Conservation (phyloP, 129 eudicot species). For the Erigeron canadensis region DNA sequence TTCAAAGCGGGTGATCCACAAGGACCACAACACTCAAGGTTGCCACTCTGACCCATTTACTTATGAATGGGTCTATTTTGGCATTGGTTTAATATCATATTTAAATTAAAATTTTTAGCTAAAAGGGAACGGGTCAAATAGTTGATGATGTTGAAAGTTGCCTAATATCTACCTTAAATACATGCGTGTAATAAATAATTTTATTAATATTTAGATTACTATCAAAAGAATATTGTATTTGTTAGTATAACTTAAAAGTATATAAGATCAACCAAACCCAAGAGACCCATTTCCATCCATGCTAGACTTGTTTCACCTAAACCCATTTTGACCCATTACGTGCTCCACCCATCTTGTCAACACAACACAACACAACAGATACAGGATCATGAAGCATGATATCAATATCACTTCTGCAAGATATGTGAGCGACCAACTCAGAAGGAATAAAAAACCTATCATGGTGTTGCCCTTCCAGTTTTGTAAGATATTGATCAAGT, state of each 20-base stretch:
- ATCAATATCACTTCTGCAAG: neutral
- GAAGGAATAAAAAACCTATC: slow-evolving; percentile 43
- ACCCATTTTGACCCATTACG: neutral
- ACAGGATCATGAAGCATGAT: neutral
- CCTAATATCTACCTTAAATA: too few relatives aligned
- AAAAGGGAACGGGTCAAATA: too few relatives aligned
- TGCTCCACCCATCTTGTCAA: slow-evolving; percentile 1
- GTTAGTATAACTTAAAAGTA: too few relatives aligned
- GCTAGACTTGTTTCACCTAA: too few relatives aligned
- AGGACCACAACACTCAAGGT: slow-evolving; percentile 22
- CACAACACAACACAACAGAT: neutral
- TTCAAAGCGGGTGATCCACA: slow-evolving; percentile 46
- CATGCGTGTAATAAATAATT: too few relatives aligned
- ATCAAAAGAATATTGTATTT: too few relatives aligned
- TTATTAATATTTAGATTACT: too few relatives aligned
- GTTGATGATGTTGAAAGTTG: too few relatives aligned
- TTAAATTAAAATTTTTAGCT: too few relatives aligned
- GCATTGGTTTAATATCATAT: neutral
- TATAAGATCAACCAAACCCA: too few relatives aligned
- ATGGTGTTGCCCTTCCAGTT: slow-evolving; percentile 70
- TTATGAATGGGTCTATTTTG: neutral
- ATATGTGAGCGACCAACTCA: neutral
- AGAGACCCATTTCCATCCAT: too few relatives aligned
- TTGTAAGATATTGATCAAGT: slow-evolving; percentile 85
- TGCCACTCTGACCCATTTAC: neutral